Evolutionary conservation across 805 yeast genomes (phyloP).

Genomic region (Suhomyces prunicola): DNA sequence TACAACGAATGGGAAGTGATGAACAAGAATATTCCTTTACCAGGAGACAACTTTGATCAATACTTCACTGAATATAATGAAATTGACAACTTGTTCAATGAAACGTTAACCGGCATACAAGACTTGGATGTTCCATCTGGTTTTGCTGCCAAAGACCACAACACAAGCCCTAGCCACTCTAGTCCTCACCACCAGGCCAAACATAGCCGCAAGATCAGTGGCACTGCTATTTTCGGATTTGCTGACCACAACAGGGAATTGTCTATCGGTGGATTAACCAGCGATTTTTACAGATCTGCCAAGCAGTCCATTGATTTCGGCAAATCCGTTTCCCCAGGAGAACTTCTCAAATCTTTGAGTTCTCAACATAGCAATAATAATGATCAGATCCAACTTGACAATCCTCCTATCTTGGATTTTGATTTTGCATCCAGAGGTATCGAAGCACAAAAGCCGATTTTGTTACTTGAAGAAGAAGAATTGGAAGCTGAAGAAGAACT

Average conservation of each 20-base stretch:
- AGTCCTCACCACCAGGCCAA: slow-evolving; percentile 11
- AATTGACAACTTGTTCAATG: slow-evolving; percentile 54
- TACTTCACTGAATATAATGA: slow-evolving; percentile 45
- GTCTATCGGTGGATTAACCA: slow-evolving; percentile 51
- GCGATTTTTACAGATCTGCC: slow-evolving; percentile 18
- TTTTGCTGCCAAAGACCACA: slow-evolving; percentile 19
- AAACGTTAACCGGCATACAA: slow-evolving; percentile 52
- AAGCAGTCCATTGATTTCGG: slow-evolving; percentile 21
- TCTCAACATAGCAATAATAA: slow-evolving; percentile 1
- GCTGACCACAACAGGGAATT: slow-evolving; percentile 60
- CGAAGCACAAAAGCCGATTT: slow-evolving; percentile 21
- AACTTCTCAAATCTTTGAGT: slow-evolving; percentile 21
- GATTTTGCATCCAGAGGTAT: slow-evolving; percentile 11
- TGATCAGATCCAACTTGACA: background rate
- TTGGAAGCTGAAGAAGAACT: slow-evolving; percentile 5
- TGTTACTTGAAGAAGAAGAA: slow-evolving; percentile 29
- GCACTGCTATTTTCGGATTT: slow-evolving; percentile 79
- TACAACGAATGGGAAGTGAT: slow-evolving; percentile 26
- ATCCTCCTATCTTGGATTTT: slow-evolving; percentile 3
- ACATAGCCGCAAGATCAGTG: slow-evolving; percentile 66
- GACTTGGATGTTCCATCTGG: slow-evolving; percentile 64
- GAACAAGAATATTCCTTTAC: slow-evolving; percentile 36
- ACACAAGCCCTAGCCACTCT: background rate
- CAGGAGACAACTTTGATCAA: slow-evolving; percentile 53
- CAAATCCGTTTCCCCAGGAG: slow-evolving; percentile 35